Evolutionary conservation across 805 yeast genomes (phyloP).

Genomic region (Vanderwaltozyma polyspora): DNA sequence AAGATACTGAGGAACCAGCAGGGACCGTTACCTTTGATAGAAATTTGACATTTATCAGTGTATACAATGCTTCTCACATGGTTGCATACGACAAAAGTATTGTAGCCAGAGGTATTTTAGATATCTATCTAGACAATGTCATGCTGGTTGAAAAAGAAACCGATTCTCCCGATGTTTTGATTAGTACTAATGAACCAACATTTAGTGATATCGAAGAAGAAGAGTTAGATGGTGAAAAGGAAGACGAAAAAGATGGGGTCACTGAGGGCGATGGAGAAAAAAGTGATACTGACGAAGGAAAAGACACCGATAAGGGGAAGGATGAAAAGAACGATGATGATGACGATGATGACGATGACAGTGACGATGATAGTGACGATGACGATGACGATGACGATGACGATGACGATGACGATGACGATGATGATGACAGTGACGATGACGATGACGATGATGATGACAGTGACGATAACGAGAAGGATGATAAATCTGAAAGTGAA

Average conservation of each 20-base stretch:
- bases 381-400: constrained; percentile 6
- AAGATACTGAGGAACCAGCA: constrained; percentile 28
- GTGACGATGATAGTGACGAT: constrained; percentile 6
- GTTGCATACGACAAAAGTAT: constrained; percentile 76
- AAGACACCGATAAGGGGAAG: constrained; percentile 32
- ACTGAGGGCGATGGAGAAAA: not conserved
- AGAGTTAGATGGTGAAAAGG: constrained; percentile 74
- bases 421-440: constrained; percentile 35
- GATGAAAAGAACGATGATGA: constrained; percentile 37
- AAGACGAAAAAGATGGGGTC: constrained; percentile 47
- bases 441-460: constrained; percentile 45
- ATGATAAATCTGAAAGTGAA: constrained; percentile 6
- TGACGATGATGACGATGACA: constrained; percentile 35
- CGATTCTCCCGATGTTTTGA: constrained; percentile 37
- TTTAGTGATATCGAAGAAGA: constrained; percentile 30
- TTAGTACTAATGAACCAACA: constrained; percentile 26
- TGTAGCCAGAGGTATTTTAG: constrained; percentile 59
- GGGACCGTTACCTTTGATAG: constrained; percentile 46
- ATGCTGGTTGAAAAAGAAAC: constrained; percentile 43
- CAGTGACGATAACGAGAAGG: constrained; percentile 24
- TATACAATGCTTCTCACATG: constrained; percentile 82
- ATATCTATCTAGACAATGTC: constrained; percentile 37
- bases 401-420: constrained; percentile 30
- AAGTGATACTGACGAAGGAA: not conserved
- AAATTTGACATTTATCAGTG: constrained; percentile 64